Base-by-base conservation (phyloP, 163 green algal species). In the Chlamydomonas reinhardtii region DNA sequence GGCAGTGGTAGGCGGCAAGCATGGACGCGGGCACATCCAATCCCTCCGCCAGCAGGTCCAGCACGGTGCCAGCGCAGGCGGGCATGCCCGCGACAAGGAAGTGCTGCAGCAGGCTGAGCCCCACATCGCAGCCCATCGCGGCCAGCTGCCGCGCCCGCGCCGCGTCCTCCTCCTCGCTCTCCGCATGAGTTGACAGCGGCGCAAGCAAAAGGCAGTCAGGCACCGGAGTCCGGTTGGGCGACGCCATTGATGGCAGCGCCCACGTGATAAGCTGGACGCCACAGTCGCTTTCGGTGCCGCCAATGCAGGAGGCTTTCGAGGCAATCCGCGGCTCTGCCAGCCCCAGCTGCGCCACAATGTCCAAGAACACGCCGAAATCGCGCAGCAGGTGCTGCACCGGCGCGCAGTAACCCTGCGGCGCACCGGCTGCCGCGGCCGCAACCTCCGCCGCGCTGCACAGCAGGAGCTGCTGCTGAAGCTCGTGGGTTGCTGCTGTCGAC, bases 281-380 rank as follows among this genome's bases (percentile, higher is more conserved):
- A 19, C 48, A 56, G 48, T 19, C 48, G 48, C 48, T 17, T 2
- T 14, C 6, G 14, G 11, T 56, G 48, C 48, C 1, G 39, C 39
- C 5, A 8, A 8, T 56, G 14, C 48, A 17, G 48, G 11, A 1
- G 48, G 12, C 9, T 9, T 14, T 56, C 11, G 12, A 1, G 48
- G 12, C 14, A 9, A 9, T 1, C 48, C 48, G 48, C 12, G 48
- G 11, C 48, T 12, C 48, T 14, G 48, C 48, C 48, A 56, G 48
- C 48, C 48, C 48, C 48, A 56, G 48, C 48, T 56, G 48, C 48
- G 5, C 48, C 48, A 56, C 16, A 8, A 85, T 43, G 68, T 85
- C 79, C 68, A 85, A 34, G 69, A 85, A 77, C 20, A 8, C 43
- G 6, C 79, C 79, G 25, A 85, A 85, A 52, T 85, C 79, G 5